Base-by-base conservation (phyloP, 306 rosid genomes). In the Adenanthera pavonina region DNA sequence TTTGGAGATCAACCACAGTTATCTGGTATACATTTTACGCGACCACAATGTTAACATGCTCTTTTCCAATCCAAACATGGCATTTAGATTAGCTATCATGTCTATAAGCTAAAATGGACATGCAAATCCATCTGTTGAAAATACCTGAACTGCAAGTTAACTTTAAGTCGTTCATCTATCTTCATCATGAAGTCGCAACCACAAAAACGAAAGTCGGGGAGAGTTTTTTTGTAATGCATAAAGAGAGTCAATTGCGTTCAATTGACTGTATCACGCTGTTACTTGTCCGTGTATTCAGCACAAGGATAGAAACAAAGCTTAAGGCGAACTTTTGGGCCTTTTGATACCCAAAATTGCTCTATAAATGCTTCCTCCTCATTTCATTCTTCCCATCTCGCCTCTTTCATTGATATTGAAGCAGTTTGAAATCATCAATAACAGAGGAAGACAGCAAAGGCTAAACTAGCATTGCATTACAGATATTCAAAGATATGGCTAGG, bases 401-500 rank as follows among this genome's bases (percentile, higher is more conserved):
- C 16, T 60, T 8, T 60, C 38, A 30, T 20, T 11, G 2, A 25
- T 12, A 25, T 4, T 60, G 36, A 60, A 60, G 66, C 62, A 72
- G 2, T 61, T 49, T 8, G 77, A 85, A 72, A 80, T 35, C 87
- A 60, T 67, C 36, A 66, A 40, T 41, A 81, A 69, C 75, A 76
- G 71, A 81, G 79, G 68, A 77, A 76, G 78, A 36, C 69, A 79
- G 62, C 41, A 64, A 34, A 61, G 16, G 44, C 34, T 60, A 35
- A 54, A 76, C 12, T 72, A 30, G n/a, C n/a, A n/a, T n/a, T n/a
- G 70, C 46, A 47, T 77, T 19, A 53, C 36, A 36, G 25, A 57
- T 17, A 41, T 43, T 61, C 77, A 81, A 69, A 67, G 35, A 84
- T 76, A 91, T 91, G 92, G 90, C 75, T 70, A 80, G 48, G 80